A percentile compares a stretch with the other conserved stretches of the same genome.
These are phyloP conservation scores for Eremochloa ophiuroides DNA, from an alignment of 176 grass and related monocot genomes.

Conservation along the genomic window DNA sequence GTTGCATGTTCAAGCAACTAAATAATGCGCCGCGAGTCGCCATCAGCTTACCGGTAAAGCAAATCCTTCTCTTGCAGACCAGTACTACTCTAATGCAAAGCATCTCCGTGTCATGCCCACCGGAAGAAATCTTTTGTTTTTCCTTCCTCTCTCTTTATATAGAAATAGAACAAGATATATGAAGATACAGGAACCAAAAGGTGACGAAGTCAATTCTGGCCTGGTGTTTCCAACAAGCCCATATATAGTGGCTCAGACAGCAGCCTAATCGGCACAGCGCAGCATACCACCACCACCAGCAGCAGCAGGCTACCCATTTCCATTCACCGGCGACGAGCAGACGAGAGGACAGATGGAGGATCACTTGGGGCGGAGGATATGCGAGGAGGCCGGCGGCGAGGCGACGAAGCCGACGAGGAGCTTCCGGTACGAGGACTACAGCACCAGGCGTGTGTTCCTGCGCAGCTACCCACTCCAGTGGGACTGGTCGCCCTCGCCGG, in stretches of 20 bases:
- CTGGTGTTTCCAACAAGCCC: neutral
- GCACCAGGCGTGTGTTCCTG: slow-evolving; percentile 64
- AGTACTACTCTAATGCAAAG: neutral
- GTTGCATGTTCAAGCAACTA: neutral
- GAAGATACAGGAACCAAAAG: neutral
- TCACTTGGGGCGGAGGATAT: slow-evolving; percentile 4
- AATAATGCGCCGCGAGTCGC: neutral
- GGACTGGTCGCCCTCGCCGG: slow-evolving; percentile 26
- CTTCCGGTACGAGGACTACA: slow-evolving; percentile 88
- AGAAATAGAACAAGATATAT: neutral
- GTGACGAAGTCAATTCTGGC: neutral
- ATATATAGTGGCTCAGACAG: slow-evolving; percentile 28
- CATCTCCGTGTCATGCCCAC: slow-evolving; percentile 36
- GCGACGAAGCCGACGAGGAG: slow-evolving; percentile 38
- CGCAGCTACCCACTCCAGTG: slow-evolving; percentile 86
- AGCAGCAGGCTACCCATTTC: too few species aligned
- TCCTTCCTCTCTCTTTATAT: neutral
- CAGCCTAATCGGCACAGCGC: neutral
- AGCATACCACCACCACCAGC: too few species aligned
- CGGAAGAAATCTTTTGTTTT: neutral
- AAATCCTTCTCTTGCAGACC: slow-evolving; percentile 19
- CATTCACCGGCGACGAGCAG: too few species aligned
- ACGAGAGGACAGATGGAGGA: slow-evolving; percentile 18
- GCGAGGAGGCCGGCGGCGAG: slow-evolving; percentile 5
- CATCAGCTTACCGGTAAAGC: slow-evolving; percentile 57